A percentile compares a stretch with the other conserved stretches of the same genome.
Conservation (phyloP, 169 alveolate species). For the Plasmodium billcollinsi region DNA sequence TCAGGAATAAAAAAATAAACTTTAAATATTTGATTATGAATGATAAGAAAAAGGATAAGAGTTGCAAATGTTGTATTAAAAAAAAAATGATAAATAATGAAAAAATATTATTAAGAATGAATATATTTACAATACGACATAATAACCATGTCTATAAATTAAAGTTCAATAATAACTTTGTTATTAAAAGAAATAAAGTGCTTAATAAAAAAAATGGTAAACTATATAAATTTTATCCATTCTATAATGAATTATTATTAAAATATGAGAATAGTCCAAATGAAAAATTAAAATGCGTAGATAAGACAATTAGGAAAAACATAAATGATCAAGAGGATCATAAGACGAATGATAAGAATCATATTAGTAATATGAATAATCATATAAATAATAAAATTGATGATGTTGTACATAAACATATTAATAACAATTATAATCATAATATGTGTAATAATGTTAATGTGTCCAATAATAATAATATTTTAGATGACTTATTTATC, state of each 20-base stretch:
- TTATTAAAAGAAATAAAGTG: not conserved
- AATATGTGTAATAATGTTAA: not conserved
- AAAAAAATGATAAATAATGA: conserved; percentile 24
- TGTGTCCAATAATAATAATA: not conserved
- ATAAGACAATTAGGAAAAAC: too few species aligned
- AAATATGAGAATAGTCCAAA: not conserved
- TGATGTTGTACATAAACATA: not conserved
- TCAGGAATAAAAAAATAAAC: not conserved
- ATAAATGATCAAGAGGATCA: not conserved
- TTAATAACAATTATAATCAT: conserved; percentile 8
- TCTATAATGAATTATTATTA: too few species aligned
- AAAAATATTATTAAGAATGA: conserved; percentile 27
- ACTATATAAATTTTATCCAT: too few species aligned
- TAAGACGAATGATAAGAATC: not conserved
- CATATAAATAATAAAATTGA: not conserved
- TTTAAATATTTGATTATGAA: not conserved
- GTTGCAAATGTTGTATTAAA: conserved; percentile 13
- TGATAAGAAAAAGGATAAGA: conserved; percentile 4
- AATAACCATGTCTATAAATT: conserved; percentile 50
- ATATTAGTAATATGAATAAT: not conserved
- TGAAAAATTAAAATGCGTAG: too few species aligned
- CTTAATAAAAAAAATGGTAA: too few species aligned
- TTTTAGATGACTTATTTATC: conserved; percentile 41
- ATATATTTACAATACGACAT: conserved; percentile 32
- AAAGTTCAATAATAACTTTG: conserved; percentile 36